These are phyloP conservation scores for Jacaranda copaia DNA, from an alignment of 257 asterid species.

Conservation along the genomic window DNA sequence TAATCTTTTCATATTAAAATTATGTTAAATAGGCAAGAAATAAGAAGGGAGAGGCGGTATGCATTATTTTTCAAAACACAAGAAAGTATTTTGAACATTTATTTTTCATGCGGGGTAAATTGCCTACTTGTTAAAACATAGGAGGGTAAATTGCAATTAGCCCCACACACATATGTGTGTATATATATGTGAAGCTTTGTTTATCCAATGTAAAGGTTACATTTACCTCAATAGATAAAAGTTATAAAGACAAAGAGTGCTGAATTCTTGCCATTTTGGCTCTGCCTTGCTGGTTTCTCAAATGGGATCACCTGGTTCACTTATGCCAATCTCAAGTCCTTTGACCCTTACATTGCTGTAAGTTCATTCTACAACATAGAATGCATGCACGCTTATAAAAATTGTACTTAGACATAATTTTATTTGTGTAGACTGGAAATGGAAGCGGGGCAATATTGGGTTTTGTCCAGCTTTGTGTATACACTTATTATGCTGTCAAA, in stretches of 20 bases:
- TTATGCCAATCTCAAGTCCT: conserved; percentile 56
- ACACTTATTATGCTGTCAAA: conserved; percentile 26
- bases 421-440: conserved; percentile 52
- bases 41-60: no score
- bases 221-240: conserved; percentile 36
- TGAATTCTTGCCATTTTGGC: conserved; percentile 67
- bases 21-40: no score
- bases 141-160: no score
- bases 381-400: no score
- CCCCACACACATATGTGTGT: no score
- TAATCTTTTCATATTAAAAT: no score
- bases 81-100: no score
- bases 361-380: conserved; percentile 22
- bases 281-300: conserved; percentile 56
- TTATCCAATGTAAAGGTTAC: background rate
- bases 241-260: conserved; percentile 57
- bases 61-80: no score
- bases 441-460: conserved; percentile 62
- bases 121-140: no score
- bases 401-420: background rate
- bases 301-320: conserved; percentile 67
- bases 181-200: background rate
- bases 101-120: no score
- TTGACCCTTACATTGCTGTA: conserved; percentile 63
- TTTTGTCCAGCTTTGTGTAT: conserved; percentile 48